Evolutionary conservation across 495 filamentous ascomycete species (phyloP), one percentile per base, ranked within the genome.

Genomic region (Penicillium fimorum): DNA sequence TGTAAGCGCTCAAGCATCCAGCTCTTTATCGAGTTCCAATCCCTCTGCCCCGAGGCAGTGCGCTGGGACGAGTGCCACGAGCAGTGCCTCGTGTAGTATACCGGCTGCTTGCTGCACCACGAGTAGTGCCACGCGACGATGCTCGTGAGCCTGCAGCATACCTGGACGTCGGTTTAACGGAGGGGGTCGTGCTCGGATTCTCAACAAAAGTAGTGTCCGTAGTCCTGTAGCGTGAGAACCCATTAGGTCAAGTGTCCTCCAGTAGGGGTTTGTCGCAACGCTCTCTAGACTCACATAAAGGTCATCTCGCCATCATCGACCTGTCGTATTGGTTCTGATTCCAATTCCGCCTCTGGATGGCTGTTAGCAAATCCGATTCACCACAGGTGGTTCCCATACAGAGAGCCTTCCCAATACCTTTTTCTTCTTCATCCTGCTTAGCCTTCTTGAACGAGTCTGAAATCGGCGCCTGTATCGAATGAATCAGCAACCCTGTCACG

Each of bases 171-270:
- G 82, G 74, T 69, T 86, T 90, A 5, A 86, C 84, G 18, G 85
- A 84, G 9, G 69, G 47, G 9, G 50, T 32, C 5, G 68, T 73
- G 33, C 79, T 83, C 1, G 89, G 91, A 67, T 96, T 88, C 22
- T 96, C 91, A 24, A 96, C 84, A 64, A 97, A 98, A 12, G 91
- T 91, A 13, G 91, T 96, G 70, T 97, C 94, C 27, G 89, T 96
- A 25, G 93, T 97, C 78, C 91, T 94, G 61, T 7, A 60, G 45
- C 22, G 32, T 10, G 42, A 48, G 20, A 48, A 51, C 48, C 60
- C 1, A 64, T 78, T 43, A 66, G 54, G 4, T 43, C 15, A 42
- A 29, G n/a, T 22, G 2, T 10, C 46, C 29, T 13, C 35, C 9
- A 11, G 5, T 25, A 49, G 10, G 13, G 15, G 37, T 5, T 4